Base-by-base conservation (phyloP, 2,329 filamentous ascomycete species). In the Elsinoe batatas region DNA sequence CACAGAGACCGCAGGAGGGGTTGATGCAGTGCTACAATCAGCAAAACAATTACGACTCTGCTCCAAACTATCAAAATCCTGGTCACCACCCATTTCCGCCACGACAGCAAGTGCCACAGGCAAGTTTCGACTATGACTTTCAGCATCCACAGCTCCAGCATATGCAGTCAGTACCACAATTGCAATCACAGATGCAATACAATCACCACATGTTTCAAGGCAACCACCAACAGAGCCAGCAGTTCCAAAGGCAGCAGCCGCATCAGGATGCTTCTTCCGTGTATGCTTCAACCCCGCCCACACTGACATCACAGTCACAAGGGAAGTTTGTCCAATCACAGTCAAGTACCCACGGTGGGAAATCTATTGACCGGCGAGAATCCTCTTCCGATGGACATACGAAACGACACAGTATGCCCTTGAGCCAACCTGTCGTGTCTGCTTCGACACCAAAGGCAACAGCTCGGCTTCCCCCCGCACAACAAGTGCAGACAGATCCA, bases 261-360 rank as follows among this genome's bases (percentile, higher is more conserved):
- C 15, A 49, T 49, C 18, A 51, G n/a, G 17, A 44, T 22, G 44
- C 42, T 36, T 55, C 56, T n/a, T 53, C 56, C 32, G 26, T 42
- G 12, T 36, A 55, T 38, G 36, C 42, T 3, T 50, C 47, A 13
- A 17, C 56, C 36, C 20, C 42, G 30, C 26, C 46, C 6, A 42
- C 22, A 15, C 53, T 35, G 5, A 20, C 53, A 22, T 56, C 53
- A 26, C 20, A 49, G 40, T 15, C 57, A n/a, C 46, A 58, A 35
- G 3, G 47, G 2, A 20, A 35, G 3, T 15, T 15, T 7, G 32
- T 20, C 1, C 44, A 35, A 17, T 17, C 44, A 33, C 30, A 49
- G 22, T 15, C 26, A 15, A 33, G 30, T 3, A n/a, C 32, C 13
- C 7, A 35, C 11, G 30, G 44, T 17, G 20, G 32, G 10, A 32